Percentiles rank a stretch among this genome's conserved stretches.
Conservation (phyloP, 2,329 filamentous ascomycete genomes). For the Alternaria sp. region DNA sequence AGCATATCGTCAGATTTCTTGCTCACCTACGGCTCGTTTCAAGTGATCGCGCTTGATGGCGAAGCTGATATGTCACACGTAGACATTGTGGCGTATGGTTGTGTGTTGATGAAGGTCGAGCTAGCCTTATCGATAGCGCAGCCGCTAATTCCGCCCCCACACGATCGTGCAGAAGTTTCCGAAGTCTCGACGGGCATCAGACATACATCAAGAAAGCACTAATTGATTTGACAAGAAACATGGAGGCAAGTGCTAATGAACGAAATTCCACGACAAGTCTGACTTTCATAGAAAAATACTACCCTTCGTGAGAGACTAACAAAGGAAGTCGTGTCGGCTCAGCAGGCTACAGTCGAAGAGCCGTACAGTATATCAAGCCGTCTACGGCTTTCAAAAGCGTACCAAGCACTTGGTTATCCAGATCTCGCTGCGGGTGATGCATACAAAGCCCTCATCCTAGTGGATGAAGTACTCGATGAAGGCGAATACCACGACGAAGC, state of each 20-base stretch:
- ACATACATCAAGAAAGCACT: not conserved
- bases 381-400: conserved; percentile 71
- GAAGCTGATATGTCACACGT: not conserved
- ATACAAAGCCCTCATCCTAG: conserved; percentile 85
- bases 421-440: conserved; percentile 90
- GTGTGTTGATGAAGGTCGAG: not conserved
- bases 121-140: conserved; percentile 14
- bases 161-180: conserved; percentile 7
- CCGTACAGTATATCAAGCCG: conserved; percentile 50
- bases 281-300: not conserved
- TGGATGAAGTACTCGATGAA: conserved; percentile 80
- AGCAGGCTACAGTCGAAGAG: conserved; percentile 26
- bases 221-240: not conserved
- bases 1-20: conserved; percentile 24
- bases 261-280: not conserved
- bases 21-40: not conserved
- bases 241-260: conserved; percentile 16
- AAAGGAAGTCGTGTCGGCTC: conserved; percentile 30
- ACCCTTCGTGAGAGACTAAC: conserved; percentile 20
- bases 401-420: conserved; percentile 80
- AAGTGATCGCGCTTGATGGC: not conserved
- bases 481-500: conserved; percentile 80
- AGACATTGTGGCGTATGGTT: not conserved
- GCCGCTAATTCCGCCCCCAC: conserved; percentile 1
- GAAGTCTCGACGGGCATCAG: not conserved